phyloP scores from a whole-genome alignment of 1,284 basidiomycete species.

The Pseudozyma flocculosa region DNA sequence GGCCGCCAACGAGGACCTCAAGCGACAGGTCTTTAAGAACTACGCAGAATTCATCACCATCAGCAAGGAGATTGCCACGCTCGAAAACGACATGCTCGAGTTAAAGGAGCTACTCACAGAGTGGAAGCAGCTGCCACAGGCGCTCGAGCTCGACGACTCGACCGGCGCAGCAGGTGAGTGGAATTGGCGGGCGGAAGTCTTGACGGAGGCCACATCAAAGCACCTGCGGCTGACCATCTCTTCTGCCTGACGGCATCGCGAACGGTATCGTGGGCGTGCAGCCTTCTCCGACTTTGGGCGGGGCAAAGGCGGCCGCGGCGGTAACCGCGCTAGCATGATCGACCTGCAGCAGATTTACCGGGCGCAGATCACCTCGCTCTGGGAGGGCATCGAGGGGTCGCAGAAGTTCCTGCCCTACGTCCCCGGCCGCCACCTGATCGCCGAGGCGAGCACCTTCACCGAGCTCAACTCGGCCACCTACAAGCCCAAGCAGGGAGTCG shows the following conservation, averaged over 20 bases:
- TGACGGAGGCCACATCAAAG: no score
- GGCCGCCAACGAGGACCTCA: constrained; percentile 46
- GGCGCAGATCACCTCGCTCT: constrained; percentile 86
- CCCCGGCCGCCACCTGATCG: constrained; percentile 84
- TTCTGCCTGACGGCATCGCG: no score
- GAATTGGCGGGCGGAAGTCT: neutral
- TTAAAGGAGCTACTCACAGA: constrained; percentile 90
- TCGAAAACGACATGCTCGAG: constrained; percentile 97
- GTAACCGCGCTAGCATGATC: constrained; percentile 32
- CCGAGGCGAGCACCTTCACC: constrained; percentile 79
- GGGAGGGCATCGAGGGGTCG: constrained; percentile 90
- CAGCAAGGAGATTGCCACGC: constrained; percentile 91
- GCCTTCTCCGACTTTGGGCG: constrained; percentile 12
- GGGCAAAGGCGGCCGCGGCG: constrained; percentile 6
- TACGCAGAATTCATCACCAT: constrained; percentile 95
- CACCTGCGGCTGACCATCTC: no score
- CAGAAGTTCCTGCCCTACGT: constrained; percentile 89
- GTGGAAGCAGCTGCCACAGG: constrained; percentile 66
- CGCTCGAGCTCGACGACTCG: constrained; percentile 47
- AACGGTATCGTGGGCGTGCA: no score
- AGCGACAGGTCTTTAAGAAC: constrained; percentile 57
- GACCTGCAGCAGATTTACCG: constrained; percentile 92
- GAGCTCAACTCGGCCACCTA: constrained; percentile 93
- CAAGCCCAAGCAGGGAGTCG: constrained; percentile 81
- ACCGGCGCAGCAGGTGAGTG: constrained; percentile 9